phyloP scores from a whole-genome alignment of 208 protist species.

The Trypanosoma caninum region DNA sequence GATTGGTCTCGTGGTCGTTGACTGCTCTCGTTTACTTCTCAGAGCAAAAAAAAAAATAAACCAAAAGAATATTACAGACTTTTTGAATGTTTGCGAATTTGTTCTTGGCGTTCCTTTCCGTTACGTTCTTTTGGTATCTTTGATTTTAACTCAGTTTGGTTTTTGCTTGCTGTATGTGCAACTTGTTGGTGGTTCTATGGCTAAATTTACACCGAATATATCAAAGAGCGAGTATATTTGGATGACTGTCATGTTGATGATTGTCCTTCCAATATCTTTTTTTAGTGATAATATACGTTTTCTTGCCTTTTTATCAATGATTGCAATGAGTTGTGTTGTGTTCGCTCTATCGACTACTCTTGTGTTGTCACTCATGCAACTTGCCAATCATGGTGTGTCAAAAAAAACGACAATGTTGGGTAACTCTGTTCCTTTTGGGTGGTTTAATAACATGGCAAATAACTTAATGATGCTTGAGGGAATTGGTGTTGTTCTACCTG shows the following conservation, averaged over 20 bases:
- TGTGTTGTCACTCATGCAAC: slow-evolving; percentile 6
- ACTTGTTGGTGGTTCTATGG: slow-evolving; percentile 20
- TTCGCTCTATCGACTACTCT: slow-evolving; percentile 20
- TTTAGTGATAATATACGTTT: slow-evolving; percentile 18
- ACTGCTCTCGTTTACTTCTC: slow-evolving; percentile 28
- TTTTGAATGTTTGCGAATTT: slow-evolving; percentile 17
- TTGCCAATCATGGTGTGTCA: slow-evolving; percentile 14
- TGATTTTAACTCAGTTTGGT: slow-evolving; percentile 36
- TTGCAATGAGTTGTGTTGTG: slow-evolving; percentile 11
- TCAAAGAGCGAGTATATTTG: slow-evolving; percentile 17
- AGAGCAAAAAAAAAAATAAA: slow-evolving; percentile 23
- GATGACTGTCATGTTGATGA: slow-evolving; percentile 20
- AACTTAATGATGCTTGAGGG: slow-evolving; percentile 31
- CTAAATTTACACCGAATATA: slow-evolving; percentile 14
- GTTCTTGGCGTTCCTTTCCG: slow-evolving; percentile 20
- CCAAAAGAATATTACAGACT: slow-evolving; percentile 12
- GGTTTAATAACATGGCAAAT: slow-evolving; percentile 33
- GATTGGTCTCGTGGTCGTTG: slow-evolving; percentile 20
- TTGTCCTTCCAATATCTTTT: slow-evolving; percentile 20
- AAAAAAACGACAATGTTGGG: slow-evolving; percentile 1
- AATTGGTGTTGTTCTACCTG: slow-evolving; percentile 32
- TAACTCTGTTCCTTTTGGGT: slow-evolving; percentile 9
- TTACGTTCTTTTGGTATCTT: slow-evolving; percentile 18
- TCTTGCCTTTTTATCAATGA: slow-evolving; percentile 17
- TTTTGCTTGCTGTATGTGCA: slow-evolving; percentile 37